phyloP scores from a whole-genome alignment of 164 flowering plant genomes.

The Pachysandra terminalis region DNA sequence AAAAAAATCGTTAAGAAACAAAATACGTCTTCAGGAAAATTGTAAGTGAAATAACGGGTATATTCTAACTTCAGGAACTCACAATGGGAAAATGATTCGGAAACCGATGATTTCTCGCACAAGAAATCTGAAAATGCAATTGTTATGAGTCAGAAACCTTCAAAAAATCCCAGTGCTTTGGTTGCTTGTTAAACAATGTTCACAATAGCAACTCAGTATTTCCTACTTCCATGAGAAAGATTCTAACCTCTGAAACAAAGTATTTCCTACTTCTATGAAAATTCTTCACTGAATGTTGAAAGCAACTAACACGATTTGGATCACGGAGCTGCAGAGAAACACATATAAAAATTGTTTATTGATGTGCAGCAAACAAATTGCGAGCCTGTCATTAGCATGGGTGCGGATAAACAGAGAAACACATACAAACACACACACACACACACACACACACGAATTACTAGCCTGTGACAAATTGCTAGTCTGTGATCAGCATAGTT shows the following conservation, averaged over 20 bases:
- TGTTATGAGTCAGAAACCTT: constrained; percentile 3
- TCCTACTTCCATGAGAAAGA: background rate
- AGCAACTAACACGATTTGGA: constrained; percentile 17
- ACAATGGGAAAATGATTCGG: constrained; percentile 32
- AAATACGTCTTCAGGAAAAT: constrained; percentile 2
- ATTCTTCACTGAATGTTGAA: constrained; percentile 27
- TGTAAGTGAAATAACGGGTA: background rate
- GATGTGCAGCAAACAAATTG: background rate
- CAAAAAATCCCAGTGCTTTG: background rate
- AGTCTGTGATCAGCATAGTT: background rate
- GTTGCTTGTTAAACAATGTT: background rate
- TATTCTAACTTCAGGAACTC: constrained; percentile 28
- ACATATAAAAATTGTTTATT: background rate
- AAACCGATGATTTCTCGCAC: constrained; percentile 25
- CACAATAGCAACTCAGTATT: background rate
- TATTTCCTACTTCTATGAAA: constrained; percentile 24
- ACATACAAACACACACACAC: background rate
- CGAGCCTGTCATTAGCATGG: background rate
- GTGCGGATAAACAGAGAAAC: constrained; percentile 28
- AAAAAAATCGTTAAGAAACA: constrained; percentile 38
- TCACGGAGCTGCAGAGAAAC: constrained; percentile 30
- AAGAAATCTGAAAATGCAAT: constrained; percentile 27
- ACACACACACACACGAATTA: background rate
- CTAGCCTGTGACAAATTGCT: background rate
- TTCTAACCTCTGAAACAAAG: constrained; percentile 41